A percentile compares a stretch with the other conserved stretches of the same genome.
Evolutionary conservation across 805 yeast genomes (phyloP).

Genomic region (Ogataea ganodermae): DNA sequence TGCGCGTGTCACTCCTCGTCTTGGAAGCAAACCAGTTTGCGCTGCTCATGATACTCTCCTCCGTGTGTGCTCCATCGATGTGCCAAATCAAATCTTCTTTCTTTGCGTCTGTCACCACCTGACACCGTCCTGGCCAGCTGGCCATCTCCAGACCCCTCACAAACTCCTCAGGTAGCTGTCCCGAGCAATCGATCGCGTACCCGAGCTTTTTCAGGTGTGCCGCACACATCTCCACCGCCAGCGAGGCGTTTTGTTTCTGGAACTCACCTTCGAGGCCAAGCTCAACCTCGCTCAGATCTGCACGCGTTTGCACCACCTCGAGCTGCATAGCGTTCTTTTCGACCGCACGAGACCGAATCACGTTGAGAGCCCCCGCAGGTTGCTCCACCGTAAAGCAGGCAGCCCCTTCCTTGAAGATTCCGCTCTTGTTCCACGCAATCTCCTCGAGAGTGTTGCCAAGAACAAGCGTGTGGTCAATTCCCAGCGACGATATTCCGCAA

Average conservation of each 20-base stretch:
- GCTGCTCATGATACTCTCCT: conserved; percentile 83
- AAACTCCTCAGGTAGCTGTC: conserved; percentile 50
- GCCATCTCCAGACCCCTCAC: conserved; percentile 63
- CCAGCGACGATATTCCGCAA: conserved; percentile 83
- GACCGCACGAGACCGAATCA: conserved; percentile 63
- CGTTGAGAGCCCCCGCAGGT: conserved; percentile 53
- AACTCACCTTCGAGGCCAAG: conserved; percentile 84
- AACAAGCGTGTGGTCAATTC: conserved; percentile 88
- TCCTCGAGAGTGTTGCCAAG: conserved; percentile 85
- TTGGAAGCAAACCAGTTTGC: conserved; percentile 68
- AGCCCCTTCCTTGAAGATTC: conserved; percentile 73
- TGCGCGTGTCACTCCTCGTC: conserved; percentile 32
- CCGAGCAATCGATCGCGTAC: conserved; percentile 32
- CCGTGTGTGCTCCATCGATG: conserved; percentile 95
- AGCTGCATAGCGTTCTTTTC: conserved; percentile 58
- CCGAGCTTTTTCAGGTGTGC: conserved; percentile 59
- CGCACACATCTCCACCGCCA: conserved; percentile 73
- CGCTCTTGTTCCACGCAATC: conserved; percentile 96
- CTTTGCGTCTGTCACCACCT: conserved; percentile 49
- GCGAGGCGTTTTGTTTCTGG: conserved; percentile 82
- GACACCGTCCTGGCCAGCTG: conserved; percentile 96
- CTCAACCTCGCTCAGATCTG: conserved; percentile 42
- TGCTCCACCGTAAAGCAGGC: conserved; percentile 69
- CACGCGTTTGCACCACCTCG: conserved; percentile 50
- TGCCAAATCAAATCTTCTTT: conserved; percentile 65